These are phyloP conservation scores for Leccinum obscurum DNA, from an alignment of 768 basidiomycete genomes.

Conservation along the genomic window DNA sequence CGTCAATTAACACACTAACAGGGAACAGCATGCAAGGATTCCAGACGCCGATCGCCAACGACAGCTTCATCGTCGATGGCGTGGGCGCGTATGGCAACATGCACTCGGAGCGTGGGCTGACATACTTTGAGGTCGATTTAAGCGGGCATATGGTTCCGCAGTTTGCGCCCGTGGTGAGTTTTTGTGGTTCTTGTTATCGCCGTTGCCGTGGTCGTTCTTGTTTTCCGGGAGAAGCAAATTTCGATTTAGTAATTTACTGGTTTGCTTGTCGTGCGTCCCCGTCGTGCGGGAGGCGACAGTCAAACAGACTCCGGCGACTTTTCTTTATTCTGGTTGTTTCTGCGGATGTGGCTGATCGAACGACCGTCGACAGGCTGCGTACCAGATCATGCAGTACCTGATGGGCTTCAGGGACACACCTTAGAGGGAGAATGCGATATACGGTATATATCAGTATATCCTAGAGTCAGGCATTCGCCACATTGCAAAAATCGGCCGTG, in stretches of 20 bases:
- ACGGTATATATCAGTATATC: background rate
- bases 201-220: no score
- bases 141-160: slow-evolving; percentile 79
- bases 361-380: slow-evolving; percentile 49
- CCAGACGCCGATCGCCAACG: slow-evolving; percentile 62
- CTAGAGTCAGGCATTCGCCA: no score
- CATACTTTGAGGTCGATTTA: slow-evolving; percentile 64
- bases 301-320: no score
- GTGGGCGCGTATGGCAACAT: slow-evolving; percentile 65
- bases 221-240: no score
- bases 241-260: background rate
- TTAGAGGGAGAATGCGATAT: background rate
- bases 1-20: background rate
- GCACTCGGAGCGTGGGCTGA: slow-evolving; percentile 67
- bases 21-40: slow-evolving; percentile 56
- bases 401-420: slow-evolving; percentile 61
- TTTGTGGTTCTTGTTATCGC: background rate
- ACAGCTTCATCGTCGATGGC: slow-evolving; percentile 71
- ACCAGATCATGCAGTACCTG: slow-evolving; percentile 68
- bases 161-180: slow-evolving; percentile 58
- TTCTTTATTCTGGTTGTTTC: no score
- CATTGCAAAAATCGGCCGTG: no score
- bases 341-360: background rate
- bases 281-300: background rate
- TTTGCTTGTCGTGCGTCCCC: background rate